Conservation (phyloP, 1,139 yeast species). For the Geotrichum bryndzae region DNA sequence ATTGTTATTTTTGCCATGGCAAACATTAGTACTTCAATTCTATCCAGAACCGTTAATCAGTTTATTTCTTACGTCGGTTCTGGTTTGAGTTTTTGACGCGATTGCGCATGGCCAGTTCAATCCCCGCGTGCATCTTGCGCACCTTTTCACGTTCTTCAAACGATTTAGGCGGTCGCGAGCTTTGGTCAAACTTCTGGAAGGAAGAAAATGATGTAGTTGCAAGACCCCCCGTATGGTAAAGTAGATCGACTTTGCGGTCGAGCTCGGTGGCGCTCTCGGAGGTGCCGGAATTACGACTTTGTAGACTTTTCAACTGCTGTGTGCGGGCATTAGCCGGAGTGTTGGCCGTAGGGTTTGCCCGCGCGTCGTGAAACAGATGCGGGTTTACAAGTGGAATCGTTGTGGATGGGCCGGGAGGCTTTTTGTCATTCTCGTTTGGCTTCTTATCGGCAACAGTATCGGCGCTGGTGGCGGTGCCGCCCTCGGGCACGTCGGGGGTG, state of each 20-base stretch:
- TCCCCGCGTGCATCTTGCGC: slow-evolving; percentile 8
- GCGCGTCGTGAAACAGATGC: neutral
- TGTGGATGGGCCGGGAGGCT: neutral
- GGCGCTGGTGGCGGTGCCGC: neutral
- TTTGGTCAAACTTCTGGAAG: neutral
- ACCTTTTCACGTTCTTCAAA: slow-evolving; percentile 1
- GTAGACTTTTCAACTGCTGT: neutral
- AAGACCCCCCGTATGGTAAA: neutral
- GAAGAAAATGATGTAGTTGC: neutral
- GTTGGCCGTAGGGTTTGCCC: neutral
- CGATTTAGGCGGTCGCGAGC: neutral
- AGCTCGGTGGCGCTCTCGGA: neutral
- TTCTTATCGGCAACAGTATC: neutral
- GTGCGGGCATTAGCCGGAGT: neutral
- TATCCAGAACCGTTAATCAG: neutral
- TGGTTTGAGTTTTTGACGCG: slow-evolving; percentile 1
- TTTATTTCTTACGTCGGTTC: neutral
- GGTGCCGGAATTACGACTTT: neutral
- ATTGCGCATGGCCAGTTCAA: slow-evolving; percentile 11
- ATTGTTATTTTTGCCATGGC: neutral
- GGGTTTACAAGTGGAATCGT: neutral
- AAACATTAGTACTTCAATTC: neutral
- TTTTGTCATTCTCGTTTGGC: neutral
- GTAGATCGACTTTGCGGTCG: neutral
- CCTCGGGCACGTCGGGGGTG: neutral